Evolutionary conservation across 139 green algal species (phyloP).

Genomic region (Chlorella sp.): DNA sequence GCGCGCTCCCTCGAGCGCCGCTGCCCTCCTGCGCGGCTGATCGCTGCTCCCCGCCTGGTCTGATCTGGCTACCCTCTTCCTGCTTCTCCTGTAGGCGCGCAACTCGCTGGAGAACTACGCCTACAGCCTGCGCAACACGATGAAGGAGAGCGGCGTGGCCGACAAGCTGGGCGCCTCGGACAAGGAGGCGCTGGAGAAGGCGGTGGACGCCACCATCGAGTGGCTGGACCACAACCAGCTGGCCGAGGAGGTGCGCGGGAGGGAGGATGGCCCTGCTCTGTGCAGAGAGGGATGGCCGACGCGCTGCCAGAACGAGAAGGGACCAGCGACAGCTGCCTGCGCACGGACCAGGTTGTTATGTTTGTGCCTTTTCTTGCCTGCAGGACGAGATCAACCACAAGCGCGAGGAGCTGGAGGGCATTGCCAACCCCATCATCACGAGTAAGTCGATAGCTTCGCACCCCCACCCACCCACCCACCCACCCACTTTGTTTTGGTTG

Average conservation of each 20-base stretch:
- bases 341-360: not conserved
- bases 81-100: constrained; percentile 80
- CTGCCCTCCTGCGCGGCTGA: no score
- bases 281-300: no score
- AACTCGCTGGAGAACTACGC: constrained; percentile 96
- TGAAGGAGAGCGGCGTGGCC: constrained; percentile 78
- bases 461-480: no score
- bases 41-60: no score
- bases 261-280: no score
- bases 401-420: constrained; percentile 93
- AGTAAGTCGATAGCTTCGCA: no score
- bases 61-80: no score
- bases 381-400: constrained; percentile 97
- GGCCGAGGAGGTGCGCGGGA: constrained; percentile 58
- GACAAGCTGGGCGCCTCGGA: constrained; percentile 82
- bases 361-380: not conserved
- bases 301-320: no score
- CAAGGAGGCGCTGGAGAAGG: constrained; percentile 90
- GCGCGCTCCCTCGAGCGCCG: no score
- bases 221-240: constrained; percentile 94
- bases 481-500: no score
- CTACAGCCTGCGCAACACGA: constrained; percentile 95
- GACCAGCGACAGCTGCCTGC: no score
- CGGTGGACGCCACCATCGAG: constrained; percentile 80
- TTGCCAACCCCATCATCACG: constrained; percentile 93